Evolutionary conservation across 108 stramenopile species (phyloP).

Genomic region (Ochromonas danica): DNA sequence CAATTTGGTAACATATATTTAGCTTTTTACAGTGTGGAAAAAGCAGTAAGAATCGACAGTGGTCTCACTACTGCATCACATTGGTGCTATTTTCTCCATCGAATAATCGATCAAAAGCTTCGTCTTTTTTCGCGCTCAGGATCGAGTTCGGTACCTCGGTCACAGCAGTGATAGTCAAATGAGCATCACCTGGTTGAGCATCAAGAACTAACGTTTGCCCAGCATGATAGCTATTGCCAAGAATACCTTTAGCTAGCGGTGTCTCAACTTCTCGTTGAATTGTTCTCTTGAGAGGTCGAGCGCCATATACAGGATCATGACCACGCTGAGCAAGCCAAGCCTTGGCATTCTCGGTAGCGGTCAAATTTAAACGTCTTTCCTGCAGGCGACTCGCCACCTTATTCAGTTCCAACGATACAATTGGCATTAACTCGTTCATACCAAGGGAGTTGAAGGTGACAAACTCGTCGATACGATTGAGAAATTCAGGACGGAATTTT

Average conservation of each 20-base stretch:
- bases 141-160: too few species aligned
- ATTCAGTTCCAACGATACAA: conserved; percentile 60
- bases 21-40: too few species aligned
- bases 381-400: conserved; percentile 47
- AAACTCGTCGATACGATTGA: conserved; percentile 94
- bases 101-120: too few species aligned
- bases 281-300: conserved; percentile 89
- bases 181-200: not conserved
- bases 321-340: conserved; percentile 62
- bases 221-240: not conserved
- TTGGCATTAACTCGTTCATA: conserved; percentile 69
- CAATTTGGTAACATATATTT: too few species aligned
- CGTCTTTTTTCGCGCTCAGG: too few species aligned
- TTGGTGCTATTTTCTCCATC: too few species aligned
- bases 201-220: not conserved
- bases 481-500: conserved; percentile 91
- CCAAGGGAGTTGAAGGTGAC: conserved; percentile 89
- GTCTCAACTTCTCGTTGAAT: conserved; percentile 94
- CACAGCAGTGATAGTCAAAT: not conserved
- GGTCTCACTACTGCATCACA: too few species aligned
- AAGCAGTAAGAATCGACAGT: too few species aligned
- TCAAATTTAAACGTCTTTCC: conserved; percentile 52
- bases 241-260: conserved; percentile 66
- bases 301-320: conserved; percentile 91
- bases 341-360: conserved; percentile 53